Evolutionary conservation across 441 rosid genomes (phyloP).

Genomic region (Omphalea diandra): DNA sequence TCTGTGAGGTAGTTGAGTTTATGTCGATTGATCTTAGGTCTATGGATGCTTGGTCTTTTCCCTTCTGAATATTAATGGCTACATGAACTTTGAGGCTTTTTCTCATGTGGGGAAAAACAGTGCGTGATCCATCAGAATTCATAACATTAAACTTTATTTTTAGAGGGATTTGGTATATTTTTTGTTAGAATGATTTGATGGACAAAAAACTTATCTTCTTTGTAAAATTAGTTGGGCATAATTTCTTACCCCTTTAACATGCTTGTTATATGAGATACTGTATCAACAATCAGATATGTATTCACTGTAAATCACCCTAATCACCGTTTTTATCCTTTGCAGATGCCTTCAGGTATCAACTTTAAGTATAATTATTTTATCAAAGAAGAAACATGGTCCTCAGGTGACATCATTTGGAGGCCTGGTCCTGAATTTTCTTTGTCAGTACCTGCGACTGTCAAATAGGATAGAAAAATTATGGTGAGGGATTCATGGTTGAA

Average conservation of each 20-base stretch:
- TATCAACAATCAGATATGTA: constrained; percentile 5
- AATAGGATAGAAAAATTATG: constrained; percentile 41
- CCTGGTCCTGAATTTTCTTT: constrained; percentile 82
- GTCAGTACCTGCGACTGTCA: constrained; percentile 47
- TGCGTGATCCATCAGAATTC: constrained; percentile 4
- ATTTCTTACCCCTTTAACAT: neutral
- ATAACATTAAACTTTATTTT: too few species aligned
- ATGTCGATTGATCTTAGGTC: neutral
- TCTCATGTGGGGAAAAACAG: neutral
- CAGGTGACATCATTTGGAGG: constrained; percentile 66
- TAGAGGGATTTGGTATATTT: constrained; percentile 19
- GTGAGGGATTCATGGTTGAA: constrained; percentile 86
- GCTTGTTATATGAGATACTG: constrained; percentile 1
- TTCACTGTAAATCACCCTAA: neutral
- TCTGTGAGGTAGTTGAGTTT: neutral
- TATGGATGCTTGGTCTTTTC: constrained; percentile 2
- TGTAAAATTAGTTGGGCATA: constrained; percentile 9
- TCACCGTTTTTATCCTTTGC: constrained; percentile 28
- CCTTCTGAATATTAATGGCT: neutral
- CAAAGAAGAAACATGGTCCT: constrained; percentile 49
- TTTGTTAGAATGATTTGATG: too few species aligned
- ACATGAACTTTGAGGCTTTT: neutral
- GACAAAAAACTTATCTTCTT: constrained; percentile 20
- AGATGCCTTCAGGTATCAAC: constrained; percentile 72
- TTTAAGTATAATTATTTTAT: constrained; percentile 82